Conservation (phyloP, 2,329 filamentous ascomycete genomes). For the Atkinsonella texensis region DNA sequence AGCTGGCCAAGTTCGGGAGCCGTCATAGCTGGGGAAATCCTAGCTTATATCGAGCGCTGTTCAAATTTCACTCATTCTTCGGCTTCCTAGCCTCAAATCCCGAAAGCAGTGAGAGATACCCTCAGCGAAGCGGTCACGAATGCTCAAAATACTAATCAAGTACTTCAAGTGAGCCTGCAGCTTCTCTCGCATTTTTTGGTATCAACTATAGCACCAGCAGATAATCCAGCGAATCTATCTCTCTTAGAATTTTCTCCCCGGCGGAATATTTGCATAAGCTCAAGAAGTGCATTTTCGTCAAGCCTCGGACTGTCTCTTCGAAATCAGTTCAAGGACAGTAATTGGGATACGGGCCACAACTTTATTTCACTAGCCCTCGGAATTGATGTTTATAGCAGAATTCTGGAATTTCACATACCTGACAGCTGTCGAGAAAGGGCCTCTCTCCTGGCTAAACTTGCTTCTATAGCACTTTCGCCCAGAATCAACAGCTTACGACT, state of each 20-base stretch:
- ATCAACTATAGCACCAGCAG: neutral
- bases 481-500: neutral
- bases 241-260: neutral
- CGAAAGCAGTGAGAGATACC: neutral
- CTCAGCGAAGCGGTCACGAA: too few species aligned
- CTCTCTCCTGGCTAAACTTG: slow-evolving; percentile 13
- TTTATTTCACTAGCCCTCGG: slow-evolving; percentile 70
- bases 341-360: slow-evolving; percentile 52
- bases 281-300: neutral
- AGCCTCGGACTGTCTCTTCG: neutral
- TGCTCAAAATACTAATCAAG: neutral
- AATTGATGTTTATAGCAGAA: slow-evolving; percentile 56
- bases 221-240: neutral
- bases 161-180: neutral
- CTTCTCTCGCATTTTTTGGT: neutral
- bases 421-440: slow-evolving; percentile 1
- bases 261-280: neutral
- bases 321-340: slow-evolving; percentile 24
- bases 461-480: neutral
- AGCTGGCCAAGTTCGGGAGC: slow-evolving; percentile 22
- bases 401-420: slow-evolving; percentile 44
- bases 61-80: neutral
- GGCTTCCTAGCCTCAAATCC: neutral
- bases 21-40: neutral
- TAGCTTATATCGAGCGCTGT: neutral